These are phyloP conservation scores for Aspergillus persii DNA, from an alignment of 2,329 filamentous ascomycete species.

Conservation along the genomic window DNA sequence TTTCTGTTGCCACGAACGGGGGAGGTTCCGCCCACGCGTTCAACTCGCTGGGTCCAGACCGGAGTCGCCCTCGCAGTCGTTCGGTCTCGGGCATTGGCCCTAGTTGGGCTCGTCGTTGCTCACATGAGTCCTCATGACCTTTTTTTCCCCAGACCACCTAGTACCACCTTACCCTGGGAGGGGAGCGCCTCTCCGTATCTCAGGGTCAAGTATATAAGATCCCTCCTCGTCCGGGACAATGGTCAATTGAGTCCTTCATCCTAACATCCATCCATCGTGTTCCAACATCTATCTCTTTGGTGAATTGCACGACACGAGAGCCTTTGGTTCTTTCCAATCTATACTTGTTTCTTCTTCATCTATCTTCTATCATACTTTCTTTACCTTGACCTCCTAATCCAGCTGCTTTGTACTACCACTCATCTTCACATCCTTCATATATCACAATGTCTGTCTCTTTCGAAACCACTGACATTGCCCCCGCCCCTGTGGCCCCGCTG, in stretches of 20 bases:
- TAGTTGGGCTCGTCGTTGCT: slow-evolving; percentile 14
- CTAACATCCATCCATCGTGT: neutral
- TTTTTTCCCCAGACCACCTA: neutral
- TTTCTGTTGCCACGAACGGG: slow-evolving; percentile 9
- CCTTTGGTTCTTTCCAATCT: neutral
- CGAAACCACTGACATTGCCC: slow-evolving; percentile 27
- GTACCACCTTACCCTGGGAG: neutral
- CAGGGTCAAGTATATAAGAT: slow-evolving; percentile 20
- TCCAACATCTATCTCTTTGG: neutral
- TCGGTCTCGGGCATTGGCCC: slow-evolving; percentile 10
- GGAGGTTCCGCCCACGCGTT: slow-evolving; percentile 3
- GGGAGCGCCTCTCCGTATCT: neutral
- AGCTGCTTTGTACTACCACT: no score
- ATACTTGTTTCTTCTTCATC: neutral
- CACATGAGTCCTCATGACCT: slow-evolving; percentile 21
- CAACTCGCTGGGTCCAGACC: slow-evolving; percentile 8
- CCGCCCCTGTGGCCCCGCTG: slow-evolving; percentile 26
- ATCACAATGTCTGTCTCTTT: slow-evolving; percentile 35
- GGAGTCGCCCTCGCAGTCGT: slow-evolving; percentile 5
- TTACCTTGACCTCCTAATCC: neutral
- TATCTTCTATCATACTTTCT: neutral
- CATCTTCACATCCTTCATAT: neutral
- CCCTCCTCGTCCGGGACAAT: slow-evolving; percentile 3
- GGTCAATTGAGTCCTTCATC: slow-evolving; percentile 6
- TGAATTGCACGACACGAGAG: neutral